These are phyloP conservation scores for Chalciporus sp. DNA, from an alignment of 1,284 basidiomycete species.

Conservation along the genomic window DNA sequence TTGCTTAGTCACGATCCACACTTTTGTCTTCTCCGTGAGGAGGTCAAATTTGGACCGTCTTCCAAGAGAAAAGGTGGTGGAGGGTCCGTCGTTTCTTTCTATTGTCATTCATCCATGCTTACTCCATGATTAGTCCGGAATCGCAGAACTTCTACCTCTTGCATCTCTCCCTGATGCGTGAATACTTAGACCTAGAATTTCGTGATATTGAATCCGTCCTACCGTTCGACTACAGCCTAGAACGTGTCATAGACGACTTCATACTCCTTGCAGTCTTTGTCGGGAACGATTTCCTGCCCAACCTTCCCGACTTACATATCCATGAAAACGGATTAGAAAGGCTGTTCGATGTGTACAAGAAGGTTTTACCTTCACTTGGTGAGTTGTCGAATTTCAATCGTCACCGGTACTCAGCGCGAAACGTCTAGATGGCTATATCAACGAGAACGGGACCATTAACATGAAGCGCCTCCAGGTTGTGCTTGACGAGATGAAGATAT, in stretches of 20 bases:
- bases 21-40: slow-evolving; percentile 96
- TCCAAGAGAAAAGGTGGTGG: slow-evolving; percentile 70
- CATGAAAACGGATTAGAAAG: slow-evolving; percentile 95
- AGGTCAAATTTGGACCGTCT: slow-evolving; percentile 95
- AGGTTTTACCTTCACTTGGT: slow-evolving; percentile 82
- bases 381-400: slow-evolving; percentile 25
- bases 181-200: slow-evolving; percentile 97
- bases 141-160: slow-evolving; percentile 93
- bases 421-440: slow-evolving; percentile 84
- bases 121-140: slow-evolving; percentile 60
- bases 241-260: slow-evolving; percentile 97
- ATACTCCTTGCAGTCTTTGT: slow-evolving; percentile 96
- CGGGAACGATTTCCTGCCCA: slow-evolving; percentile 97
- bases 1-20: slow-evolving; percentile 98
- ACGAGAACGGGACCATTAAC: slow-evolving; percentile 87
- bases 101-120: slow-evolving; percentile 1
- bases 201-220: slow-evolving; percentile 61
- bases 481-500: slow-evolving; percentile 83
- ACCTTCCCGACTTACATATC: slow-evolving; percentile 96
- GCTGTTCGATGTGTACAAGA: slow-evolving; percentile 95
- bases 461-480: slow-evolving; percentile 83
- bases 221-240: slow-evolving; percentile 79
- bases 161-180: slow-evolving; percentile 92
- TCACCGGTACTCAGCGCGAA: background rate
- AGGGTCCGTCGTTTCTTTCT: slow-evolving; percentile 47